These are phyloP conservation scores for Seiridium cupressi DNA, from an alignment of 2,329 filamentous ascomycete genomes.

Conservation along the genomic window DNA sequence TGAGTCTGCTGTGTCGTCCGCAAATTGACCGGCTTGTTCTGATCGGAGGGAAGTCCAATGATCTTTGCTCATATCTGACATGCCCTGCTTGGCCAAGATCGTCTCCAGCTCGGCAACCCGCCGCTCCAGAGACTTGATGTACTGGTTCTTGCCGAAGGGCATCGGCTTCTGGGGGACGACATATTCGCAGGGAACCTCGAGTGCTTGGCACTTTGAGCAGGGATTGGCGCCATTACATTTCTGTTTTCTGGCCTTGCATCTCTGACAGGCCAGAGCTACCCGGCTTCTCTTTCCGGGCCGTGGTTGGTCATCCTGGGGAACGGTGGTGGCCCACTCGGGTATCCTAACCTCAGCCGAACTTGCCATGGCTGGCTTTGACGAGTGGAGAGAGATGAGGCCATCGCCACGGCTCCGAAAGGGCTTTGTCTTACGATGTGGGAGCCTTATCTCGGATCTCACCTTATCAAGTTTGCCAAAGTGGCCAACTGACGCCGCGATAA, in stretches of 20 bases:
- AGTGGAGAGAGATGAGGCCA: neutral
- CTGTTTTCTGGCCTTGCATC: slow-evolving; percentile 11
- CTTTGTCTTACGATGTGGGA: neutral
- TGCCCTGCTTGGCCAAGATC: slow-evolving; percentile 2
- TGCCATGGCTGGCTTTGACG: neutral
- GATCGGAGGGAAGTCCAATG: slow-evolving; percentile 2
- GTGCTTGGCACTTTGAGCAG: slow-evolving; percentile 7
- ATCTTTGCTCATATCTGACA: slow-evolving; percentile 8
- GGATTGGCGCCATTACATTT: slow-evolving; percentile 10
- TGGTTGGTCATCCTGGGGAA: neutral
- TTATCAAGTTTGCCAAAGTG: neutral
- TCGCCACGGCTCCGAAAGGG: neutral
- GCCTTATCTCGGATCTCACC: neutral
- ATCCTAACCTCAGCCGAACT: neutral
- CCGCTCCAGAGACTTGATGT: slow-evolving; percentile 7
- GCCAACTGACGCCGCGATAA: no score
- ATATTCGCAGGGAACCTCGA: slow-evolving; percentile 8
- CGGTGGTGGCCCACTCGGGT: neutral
- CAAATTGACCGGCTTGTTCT: neutral
- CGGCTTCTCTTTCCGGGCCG: slow-evolving; percentile 1
- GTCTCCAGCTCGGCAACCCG: slow-evolving; percentile 12
- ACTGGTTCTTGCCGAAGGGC: slow-evolving; percentile 12
- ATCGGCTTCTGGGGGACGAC: slow-evolving; percentile 11
- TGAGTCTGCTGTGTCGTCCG: neutral
- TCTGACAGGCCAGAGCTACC: slow-evolving; percentile 7